These are phyloP conservation scores for Fomitopsis serialis DNA, from an alignment of 768 basidiomycete species.

Conservation along the genomic window DNA sequence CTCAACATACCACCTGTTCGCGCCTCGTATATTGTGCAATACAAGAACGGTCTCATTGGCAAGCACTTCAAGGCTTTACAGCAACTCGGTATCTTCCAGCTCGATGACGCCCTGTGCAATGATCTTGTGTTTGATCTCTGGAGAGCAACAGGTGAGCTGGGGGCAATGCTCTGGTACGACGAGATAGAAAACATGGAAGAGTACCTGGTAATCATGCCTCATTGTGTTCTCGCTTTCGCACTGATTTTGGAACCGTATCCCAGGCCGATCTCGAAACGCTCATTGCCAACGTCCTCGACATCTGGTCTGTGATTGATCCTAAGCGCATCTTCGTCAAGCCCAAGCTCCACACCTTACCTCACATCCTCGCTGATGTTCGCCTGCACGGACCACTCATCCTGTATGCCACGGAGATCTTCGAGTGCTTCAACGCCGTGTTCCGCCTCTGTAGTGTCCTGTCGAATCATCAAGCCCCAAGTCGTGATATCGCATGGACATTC, in stretches of 20 bases:
- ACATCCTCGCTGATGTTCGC: slow-evolving; percentile 12
- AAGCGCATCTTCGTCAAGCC: slow-evolving; percentile 10
- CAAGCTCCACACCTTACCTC: slow-evolving; percentile 14
- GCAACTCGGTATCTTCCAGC: slow-evolving; percentile 33
- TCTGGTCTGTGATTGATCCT: slow-evolving; percentile 11
- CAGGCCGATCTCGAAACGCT: slow-evolving; percentile 10
- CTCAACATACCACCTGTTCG: slow-evolving; percentile 26
- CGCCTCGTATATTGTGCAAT: slow-evolving; percentile 38
- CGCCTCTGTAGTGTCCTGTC: slow-evolving; percentile 33
- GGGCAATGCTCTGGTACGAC: slow-evolving; percentile 10
- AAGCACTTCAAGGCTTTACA: too few species aligned
- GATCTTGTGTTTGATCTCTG: slow-evolving; percentile 5
- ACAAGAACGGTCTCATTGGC: slow-evolving; percentile 41
- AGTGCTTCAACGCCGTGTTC: slow-evolving; percentile 39
- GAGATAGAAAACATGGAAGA: slow-evolving; percentile 8
- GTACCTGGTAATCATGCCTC: slow-evolving; percentile 9
- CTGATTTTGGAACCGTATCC: neutral
- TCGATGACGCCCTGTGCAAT: slow-evolving; percentile 12
- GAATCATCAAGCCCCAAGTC: slow-evolving; percentile 36
- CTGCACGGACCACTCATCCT: slow-evolving; percentile 29
- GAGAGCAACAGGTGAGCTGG: slow-evolving; percentile 11
- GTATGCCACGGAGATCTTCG: slow-evolving; percentile 33
- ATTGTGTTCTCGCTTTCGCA: neutral
- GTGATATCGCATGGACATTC: slow-evolving; percentile 12
- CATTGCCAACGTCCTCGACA: slow-evolving; percentile 14